A percentile compares a stretch with the other conserved stretches of the same genome.
Evolutionary conservation across 2,329 filamentous ascomycete genomes (phyloP).

Genomic region (Sclerotinia spermophila): DNA sequence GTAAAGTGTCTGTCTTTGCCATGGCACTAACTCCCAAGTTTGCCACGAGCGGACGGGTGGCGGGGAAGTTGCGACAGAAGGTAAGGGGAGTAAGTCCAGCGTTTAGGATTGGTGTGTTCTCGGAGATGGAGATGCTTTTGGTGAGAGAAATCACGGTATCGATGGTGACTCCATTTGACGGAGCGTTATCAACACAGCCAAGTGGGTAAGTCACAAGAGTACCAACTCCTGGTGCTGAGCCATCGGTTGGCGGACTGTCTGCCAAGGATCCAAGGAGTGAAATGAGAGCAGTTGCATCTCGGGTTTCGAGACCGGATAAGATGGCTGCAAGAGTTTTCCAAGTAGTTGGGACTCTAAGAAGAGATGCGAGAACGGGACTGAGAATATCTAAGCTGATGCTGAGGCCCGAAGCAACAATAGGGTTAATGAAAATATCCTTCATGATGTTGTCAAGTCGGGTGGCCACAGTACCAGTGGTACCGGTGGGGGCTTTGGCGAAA

Average conservation of each 20-base stretch:
- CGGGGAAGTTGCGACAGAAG: slow-evolving; percentile 27
- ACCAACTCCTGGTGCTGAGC: not conserved
- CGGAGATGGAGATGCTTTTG: slow-evolving; percentile 20
- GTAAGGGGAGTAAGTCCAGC: slow-evolving; percentile 22
- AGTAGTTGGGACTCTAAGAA: slow-evolving; percentile 13
- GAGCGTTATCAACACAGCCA: slow-evolving; percentile 23
- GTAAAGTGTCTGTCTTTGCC: not conserved
- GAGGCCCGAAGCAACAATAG: slow-evolving; percentile 1
- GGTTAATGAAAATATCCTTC: not conserved
- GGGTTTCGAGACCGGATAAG: slow-evolving; percentile 17
- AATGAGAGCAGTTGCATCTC: slow-evolving; percentile 12
- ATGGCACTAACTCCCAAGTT: slow-evolving; percentile 11
- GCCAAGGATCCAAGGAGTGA: not conserved
- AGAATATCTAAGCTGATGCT: not conserved
- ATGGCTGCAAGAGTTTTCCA: slow-evolving; percentile 3
- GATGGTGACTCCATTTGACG: slow-evolving; percentile 20
- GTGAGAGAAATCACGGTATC: slow-evolving; percentile 19
- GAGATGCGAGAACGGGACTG: not conserved
- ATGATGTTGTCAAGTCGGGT: not conserved
- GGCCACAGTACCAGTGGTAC: not conserved
- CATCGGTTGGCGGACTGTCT: not conserved
- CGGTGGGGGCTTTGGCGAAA: not conserved
- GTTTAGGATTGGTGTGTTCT: slow-evolving; percentile 22
- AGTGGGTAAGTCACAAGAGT: slow-evolving; percentile 11
- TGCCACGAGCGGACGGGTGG: slow-evolving; percentile 17